Conservation (phyloP, 495 filamentous ascomycete species). For the Tuber calosporum region DNA sequence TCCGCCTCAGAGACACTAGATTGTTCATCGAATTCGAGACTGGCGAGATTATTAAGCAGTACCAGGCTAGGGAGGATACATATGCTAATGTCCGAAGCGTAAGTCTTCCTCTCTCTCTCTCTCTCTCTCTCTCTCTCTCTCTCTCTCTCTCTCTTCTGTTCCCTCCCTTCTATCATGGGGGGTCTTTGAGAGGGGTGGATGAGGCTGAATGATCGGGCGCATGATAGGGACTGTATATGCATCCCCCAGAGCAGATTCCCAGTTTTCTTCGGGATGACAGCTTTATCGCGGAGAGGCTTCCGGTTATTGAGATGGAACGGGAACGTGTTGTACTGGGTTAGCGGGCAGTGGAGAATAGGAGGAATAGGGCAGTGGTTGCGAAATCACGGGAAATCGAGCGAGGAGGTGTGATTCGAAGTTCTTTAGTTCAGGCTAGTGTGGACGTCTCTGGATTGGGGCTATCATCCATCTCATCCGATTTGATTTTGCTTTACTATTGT, state of each 20-base stretch:
- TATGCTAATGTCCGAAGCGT: slow-evolving; percentile 74
- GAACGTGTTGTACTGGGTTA: slow-evolving; percentile 22
- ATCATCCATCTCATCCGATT: neutral
- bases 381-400: neutral
- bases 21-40: slow-evolving; percentile 82
- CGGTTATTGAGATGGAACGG: slow-evolving; percentile 52
- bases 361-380: neutral
- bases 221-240: slow-evolving; percentile 58
- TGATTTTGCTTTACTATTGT: neutral
- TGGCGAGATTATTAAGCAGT: slow-evolving; percentile 81
- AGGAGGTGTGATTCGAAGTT: neutral
- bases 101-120: slow-evolving; percentile 41
- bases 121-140: no score
- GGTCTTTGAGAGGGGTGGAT: neutral
- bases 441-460: neutral
- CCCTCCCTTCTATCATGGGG: neutral
- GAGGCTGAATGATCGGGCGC: slow-evolving; percentile 21
- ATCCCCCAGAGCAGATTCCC: slow-evolving; percentile 61
- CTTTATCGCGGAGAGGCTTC: slow-evolving; percentile 62
- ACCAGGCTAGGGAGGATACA: slow-evolving; percentile 68
- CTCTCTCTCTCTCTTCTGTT: slow-evolving; percentile 6
- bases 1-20: slow-evolving; percentile 80
- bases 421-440: neutral
- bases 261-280: slow-evolving; percentile 78
- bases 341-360: neutral